phyloP scores from a whole-genome alignment of 2,329 filamentous ascomycete genomes.

The Truncatella angustata region DNA sequence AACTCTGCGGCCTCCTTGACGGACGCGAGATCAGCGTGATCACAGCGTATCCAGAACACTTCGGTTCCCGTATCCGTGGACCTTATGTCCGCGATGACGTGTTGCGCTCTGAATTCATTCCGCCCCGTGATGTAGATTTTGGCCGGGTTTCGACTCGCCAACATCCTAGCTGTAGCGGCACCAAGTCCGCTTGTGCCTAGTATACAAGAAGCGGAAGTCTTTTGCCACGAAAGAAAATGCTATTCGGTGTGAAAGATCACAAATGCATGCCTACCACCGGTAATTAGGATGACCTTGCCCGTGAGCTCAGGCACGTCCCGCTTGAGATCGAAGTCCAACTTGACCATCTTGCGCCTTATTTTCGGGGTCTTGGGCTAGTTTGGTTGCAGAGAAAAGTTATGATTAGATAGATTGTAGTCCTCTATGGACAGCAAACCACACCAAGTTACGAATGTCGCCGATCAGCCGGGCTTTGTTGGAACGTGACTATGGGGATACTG shows the following conservation, averaged over 20 bases:
- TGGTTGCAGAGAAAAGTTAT: not conserved
- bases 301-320: constrained; percentile 1
- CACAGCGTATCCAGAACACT: not conserved
- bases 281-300: not conserved
- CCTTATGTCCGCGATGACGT: not conserved
- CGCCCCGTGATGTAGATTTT: constrained; percentile 22
- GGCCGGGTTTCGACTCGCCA: constrained; percentile 30
- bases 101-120: constrained; percentile 27
- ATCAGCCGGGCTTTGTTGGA: not conserved
- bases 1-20: constrained; percentile 7
- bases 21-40: not conserved
- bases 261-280: not conserved
- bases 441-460: not conserved
- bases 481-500: not conserved
- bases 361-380: not conserved
- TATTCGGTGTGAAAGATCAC: too few relatives aligned
- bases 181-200: constrained; percentile 35
- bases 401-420: not conserved
- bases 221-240: not conserved
- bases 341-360: not conserved
- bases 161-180: constrained; percentile 32
- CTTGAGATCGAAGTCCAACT: not conserved
- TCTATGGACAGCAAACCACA: not conserved
- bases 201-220: not conserved
- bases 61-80: not conserved